Evolutionary conservation across 129 eudicot genomes (phyloP).

Genomic region (Solidago caesia): DNA sequence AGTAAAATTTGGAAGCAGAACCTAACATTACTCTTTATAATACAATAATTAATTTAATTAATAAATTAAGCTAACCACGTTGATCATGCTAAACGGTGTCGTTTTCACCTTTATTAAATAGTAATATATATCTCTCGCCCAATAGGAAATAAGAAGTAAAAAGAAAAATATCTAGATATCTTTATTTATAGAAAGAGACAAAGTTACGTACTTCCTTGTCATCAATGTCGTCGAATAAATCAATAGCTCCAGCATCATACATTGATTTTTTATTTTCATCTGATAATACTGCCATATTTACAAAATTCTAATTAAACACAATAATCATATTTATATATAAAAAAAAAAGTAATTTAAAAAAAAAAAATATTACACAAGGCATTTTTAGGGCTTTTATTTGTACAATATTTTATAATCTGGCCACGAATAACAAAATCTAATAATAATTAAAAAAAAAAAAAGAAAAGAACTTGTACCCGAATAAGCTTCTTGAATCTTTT

Average conservation of each 20-base stretch:
- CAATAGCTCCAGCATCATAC: slow-evolving; percentile 86
- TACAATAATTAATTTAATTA: neutral
- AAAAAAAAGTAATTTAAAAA: too few relatives aligned
- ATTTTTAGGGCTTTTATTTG: too few relatives aligned
- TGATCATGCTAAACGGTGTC: slow-evolving; percentile 1
- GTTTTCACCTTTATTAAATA: neutral
- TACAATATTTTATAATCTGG: too few relatives aligned
- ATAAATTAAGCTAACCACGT: neutral
- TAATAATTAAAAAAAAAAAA: neutral
- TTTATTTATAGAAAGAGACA: slow-evolving; percentile 2
- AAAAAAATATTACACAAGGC: too few relatives aligned
- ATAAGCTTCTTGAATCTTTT: slow-evolving; percentile 88
- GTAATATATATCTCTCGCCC: neutral
- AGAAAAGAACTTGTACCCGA: slow-evolving; percentile 44
- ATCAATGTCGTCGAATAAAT: slow-evolving; percentile 58
- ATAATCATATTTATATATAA: too few relatives aligned
- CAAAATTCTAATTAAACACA: neutral
- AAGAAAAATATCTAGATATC: slow-evolving; percentile 44
- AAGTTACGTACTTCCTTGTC: slow-evolving; percentile 60
- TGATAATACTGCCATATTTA: slow-evolving; percentile 54
- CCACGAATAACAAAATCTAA: neutral
- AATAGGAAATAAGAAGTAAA: neutral
- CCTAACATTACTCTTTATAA: neutral
- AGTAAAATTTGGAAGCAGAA: too few relatives aligned
- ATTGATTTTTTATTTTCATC: slow-evolving; percentile 68